These are phyloP conservation scores for Lipomyces yamanashiensis DNA, from an alignment of 805 yeast species.

Conservation along the genomic window DNA sequence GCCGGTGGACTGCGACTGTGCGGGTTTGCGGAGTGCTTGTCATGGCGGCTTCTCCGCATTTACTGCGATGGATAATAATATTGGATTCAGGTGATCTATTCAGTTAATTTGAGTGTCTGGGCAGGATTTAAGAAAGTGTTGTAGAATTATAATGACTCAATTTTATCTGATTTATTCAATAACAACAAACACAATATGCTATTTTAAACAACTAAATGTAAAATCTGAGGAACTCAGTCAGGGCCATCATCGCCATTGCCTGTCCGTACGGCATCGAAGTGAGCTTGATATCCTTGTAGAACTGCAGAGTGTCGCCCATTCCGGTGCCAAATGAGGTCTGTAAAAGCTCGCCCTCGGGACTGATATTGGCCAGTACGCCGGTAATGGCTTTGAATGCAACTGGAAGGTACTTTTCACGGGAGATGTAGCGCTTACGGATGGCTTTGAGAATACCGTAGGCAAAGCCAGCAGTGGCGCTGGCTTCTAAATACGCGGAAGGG, in stretches of 20 bases:
- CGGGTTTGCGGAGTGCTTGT: no score
- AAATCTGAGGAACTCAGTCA: conserved; percentile 42
- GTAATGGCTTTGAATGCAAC: conserved; percentile 45
- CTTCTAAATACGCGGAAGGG: conserved; percentile 40
- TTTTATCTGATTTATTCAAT: no score
- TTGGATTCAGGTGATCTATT: no score
- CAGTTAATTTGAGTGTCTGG: no score
- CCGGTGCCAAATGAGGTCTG: conserved; percentile 49
- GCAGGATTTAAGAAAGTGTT: no score
- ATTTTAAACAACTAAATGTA: conserved; percentile 14
- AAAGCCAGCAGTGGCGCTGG: conserved; percentile 47
- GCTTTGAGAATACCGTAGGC: conserved; percentile 48
- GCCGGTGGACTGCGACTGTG: no score
- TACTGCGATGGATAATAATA: no score
- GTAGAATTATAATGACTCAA: no score
- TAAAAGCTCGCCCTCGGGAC: conserved; percentile 45
- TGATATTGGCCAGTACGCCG: conserved; percentile 44
- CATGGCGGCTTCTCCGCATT: no score
- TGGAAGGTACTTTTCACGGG: conserved; percentile 38
- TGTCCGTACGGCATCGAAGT: conserved; percentile 49
- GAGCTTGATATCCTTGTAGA: conserved; percentile 47
- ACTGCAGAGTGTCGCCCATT: conserved; percentile 46
- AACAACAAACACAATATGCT: not conserved
- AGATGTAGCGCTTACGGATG: conserved; percentile 43
- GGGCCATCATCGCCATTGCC: conserved; percentile 50